These are phyloP conservation scores for Ustilago cynodontis DNA, from an alignment of 1,284 basidiomycete species.

Conservation along the genomic window DNA sequence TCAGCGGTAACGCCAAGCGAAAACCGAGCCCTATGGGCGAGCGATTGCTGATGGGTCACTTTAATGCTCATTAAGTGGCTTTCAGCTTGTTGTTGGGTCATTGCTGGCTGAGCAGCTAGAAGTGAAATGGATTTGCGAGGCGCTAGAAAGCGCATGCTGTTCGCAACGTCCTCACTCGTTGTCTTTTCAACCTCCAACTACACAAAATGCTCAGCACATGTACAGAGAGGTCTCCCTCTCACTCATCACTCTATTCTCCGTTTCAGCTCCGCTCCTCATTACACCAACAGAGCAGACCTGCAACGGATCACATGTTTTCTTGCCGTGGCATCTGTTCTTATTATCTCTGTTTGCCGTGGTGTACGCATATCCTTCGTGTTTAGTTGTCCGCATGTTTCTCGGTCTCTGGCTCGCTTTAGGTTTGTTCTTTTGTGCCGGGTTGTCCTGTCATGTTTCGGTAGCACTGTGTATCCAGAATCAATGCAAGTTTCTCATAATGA, in stretches of 20 bases:
- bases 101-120: too few relatives aligned
- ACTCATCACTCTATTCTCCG: slow-evolving; percentile 1
- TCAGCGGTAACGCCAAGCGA: slow-evolving; percentile 48
- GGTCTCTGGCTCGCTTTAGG: neutral
- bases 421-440: slow-evolving; percentile 9
- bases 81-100: neutral
- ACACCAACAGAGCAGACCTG: slow-evolving; percentile 1
- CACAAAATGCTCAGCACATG: too few relatives aligned
- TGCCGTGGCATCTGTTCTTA: slow-evolving; percentile 3
- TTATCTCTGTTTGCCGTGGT: neutral
- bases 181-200: neutral
- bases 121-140: neutral
- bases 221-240: too few relatives aligned
- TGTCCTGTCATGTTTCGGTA: slow-evolving; percentile 15
- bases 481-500: slow-evolving; percentile 4
- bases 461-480: slow-evolving; percentile 18
- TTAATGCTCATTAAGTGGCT: slow-evolving; percentile 51
- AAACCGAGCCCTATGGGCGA: slow-evolving; percentile 66
- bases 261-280: neutral
- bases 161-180: neutral
- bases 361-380: neutral
- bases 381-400: slow-evolving; percentile 18
- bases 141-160: neutral
- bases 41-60: slow-evolving; percentile 65
- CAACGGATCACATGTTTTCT: neutral